Base-by-base conservation (phyloP, 2,329 filamentous ascomycete species). In the Fusarium brachygibbosum region DNA sequence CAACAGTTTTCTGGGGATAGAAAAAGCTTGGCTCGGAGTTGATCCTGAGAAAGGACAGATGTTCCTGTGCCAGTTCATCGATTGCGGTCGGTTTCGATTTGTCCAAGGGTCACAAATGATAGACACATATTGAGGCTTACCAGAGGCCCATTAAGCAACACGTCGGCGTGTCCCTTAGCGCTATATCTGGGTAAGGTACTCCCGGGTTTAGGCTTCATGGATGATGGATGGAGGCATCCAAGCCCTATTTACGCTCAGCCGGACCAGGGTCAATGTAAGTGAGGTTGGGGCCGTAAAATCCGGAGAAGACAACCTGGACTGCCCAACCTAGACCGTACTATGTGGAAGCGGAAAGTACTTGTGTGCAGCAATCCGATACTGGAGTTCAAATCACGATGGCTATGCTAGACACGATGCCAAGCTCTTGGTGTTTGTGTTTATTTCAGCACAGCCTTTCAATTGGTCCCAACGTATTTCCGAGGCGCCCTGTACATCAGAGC, bases 1-100 rank as follows among this genome's bases (percentile, higher is more conserved):
- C 32, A 54, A 40, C 38, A 52, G 58, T 56, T 66, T 40, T 34
- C 60, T 23, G 35, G 54, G 60, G 50, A 42, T 38, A 14, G 37
- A 34, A 38, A 65, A 56, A 45, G 50, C 65, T 69, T 69, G 60
- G 66, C 66, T 51, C 34, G 32, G 51, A 29, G 23, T 58, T 58
- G 34, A 64, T 64, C 17, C 23, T 32, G 31, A 12, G 32, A 19
- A 17, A 28, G 25, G 32, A 34, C 17, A 35, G 40, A 46, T 54
- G 13, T 34, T 29, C 9, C 25, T 46, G 34, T 42, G n/a, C n/a
- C 42, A 59, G 53, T 38, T 40, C 19, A 38, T 42, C 32, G 28
- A 19, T 50, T 16, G 14, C 17, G 34, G 34, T 29, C n/a, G 29
- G 31, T 46, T 31, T 48, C 41, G 21, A 32, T 8, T 25, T 25